Evolutionary conservation across 106 monocot genomes (phyloP).

Genomic region (Allium cepa): DNA sequence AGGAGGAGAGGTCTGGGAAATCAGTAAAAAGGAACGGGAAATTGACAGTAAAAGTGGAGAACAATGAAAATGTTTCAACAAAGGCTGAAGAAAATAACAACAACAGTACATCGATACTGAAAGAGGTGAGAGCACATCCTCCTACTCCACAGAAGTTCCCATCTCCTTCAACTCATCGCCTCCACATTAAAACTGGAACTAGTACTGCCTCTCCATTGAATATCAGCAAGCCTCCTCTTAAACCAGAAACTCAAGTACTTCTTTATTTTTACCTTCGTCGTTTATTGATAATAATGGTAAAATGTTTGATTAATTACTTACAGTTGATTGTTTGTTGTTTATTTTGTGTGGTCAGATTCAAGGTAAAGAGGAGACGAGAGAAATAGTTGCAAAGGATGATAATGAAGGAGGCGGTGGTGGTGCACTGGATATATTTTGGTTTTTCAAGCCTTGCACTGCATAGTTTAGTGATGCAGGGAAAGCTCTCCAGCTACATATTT

Average conservation of each 20-base stretch:
- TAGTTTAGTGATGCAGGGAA: conserved; percentile 17
- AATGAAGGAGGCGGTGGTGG: conserved; percentile 27
- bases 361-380: conserved; percentile 26
- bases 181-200: conserved; percentile 16
- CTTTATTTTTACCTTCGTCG: neutral
- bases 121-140: conserved; percentile 69
- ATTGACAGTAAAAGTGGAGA: conserved; percentile 7
- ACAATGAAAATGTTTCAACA: neutral
- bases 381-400: conserved; percentile 14
- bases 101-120: conserved; percentile 19
- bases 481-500: no score
- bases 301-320: neutral
- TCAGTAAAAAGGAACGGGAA: conserved; percentile 7
- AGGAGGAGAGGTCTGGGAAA: neutral
- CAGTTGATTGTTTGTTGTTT: no score
- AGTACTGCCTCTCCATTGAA: conserved; percentile 35
- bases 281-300: neutral
- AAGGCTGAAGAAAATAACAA: conserved; percentile 5
- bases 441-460: conserved; percentile 82
- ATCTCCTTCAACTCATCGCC: conserved; percentile 44
- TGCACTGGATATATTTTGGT: conserved; percentile 68
- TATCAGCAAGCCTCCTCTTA: conserved; percentile 22
- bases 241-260: neutral
- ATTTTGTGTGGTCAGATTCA: conserved; percentile 15
- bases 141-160: conserved; percentile 84